Conservation (phyloP, 1,139 yeast species). For the Taphrina deformans region DNA sequence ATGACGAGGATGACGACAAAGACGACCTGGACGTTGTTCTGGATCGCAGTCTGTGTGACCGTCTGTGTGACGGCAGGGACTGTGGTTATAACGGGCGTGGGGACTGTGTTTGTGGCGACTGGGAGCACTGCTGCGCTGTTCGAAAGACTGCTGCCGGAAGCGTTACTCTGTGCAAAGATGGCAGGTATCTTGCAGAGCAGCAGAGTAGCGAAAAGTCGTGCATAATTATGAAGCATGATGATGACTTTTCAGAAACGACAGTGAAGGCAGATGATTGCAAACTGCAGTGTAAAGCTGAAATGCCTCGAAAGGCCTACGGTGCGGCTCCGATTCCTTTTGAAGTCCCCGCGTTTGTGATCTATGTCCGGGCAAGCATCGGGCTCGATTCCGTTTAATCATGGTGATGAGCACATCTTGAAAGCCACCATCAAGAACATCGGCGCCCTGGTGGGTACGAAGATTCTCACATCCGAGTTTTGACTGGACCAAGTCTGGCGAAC, state of each 20-base stretch:
- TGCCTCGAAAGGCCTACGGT: not conserved
- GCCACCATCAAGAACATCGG: not conserved
- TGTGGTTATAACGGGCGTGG: not conserved
- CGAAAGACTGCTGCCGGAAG: too few species aligned
- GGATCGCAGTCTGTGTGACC: slow-evolving; percentile 2
- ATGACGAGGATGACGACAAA: slow-evolving; percentile 1
- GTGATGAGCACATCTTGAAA: not conserved
- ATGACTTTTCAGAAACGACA: not conserved
- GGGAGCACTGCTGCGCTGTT: too few species aligned
- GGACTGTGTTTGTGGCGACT: not conserved
- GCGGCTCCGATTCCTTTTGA: not conserved
- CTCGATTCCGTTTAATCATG: not conserved
- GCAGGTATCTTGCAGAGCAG: too few species aligned
- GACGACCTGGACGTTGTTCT: not conserved
- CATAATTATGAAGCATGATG: not conserved
- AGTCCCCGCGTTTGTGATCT: not conserved
- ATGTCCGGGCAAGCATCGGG: not conserved
- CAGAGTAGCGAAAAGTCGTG: too few species aligned
- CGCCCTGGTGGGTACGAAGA: not conserved
- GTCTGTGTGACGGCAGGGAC: slow-evolving; percentile 4
- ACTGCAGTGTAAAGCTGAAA: not conserved
- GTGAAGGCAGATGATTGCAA: not conserved
- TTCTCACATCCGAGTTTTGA: not conserved
- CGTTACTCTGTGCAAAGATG: too few species aligned
- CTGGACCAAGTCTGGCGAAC: not conserved